Base-by-base conservation (phyloP, 768 basidiomycete genomes). In the Pleurotus sapidus region DNA sequence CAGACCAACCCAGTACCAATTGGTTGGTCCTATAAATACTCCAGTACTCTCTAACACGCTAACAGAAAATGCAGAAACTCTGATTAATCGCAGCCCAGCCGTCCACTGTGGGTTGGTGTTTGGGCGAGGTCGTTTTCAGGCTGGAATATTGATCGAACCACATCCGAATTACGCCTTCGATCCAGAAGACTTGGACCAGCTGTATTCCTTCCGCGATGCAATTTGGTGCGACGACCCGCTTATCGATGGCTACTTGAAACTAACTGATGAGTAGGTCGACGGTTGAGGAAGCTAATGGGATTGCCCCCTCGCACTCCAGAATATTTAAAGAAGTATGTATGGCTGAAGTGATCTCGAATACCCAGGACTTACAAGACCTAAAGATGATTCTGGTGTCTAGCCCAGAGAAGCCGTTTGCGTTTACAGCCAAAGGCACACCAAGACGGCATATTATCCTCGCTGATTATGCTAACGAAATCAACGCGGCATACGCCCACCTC, bases 341-440 rank as follows among this genome's bases (percentile, higher is more conserved):
- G 18, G 17, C 53, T 43, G 7, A 50, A 14, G 4, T n/a, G 14
- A 17, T 59, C 18, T 20, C 18, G 27, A 25, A 47, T 24, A 3
- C 2, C 23, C 15, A 6, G 17, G 5, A 11, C 30, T 9, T 38
- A 23, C 23, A 20, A 34, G n/a, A 18, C 12, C 40, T 5, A 4
- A n/a, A 79, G 77, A 78, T 79, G 75, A 72, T 79, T 45, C 17
- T 75, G 2, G 69, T 75, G 18, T 59, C 74, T 5, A 64, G 65
- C 2, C 69, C 71, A 0, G 51, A 56, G 2, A 80, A 79, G 58
- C 76, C 76, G 14, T 65, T 68, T 56, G 56, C 61, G n/a, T 67
- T 62, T 43, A 68, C 65, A 1, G 57, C 66, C 2, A 68, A 67
- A 48, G 67, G 65, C 53, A 73, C 72, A 0, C 62, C 68, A 0